These are phyloP conservation scores for Kwoniella sp. DNA, from an alignment of 768 basidiomycete genomes.

Conservation along the genomic window DNA sequence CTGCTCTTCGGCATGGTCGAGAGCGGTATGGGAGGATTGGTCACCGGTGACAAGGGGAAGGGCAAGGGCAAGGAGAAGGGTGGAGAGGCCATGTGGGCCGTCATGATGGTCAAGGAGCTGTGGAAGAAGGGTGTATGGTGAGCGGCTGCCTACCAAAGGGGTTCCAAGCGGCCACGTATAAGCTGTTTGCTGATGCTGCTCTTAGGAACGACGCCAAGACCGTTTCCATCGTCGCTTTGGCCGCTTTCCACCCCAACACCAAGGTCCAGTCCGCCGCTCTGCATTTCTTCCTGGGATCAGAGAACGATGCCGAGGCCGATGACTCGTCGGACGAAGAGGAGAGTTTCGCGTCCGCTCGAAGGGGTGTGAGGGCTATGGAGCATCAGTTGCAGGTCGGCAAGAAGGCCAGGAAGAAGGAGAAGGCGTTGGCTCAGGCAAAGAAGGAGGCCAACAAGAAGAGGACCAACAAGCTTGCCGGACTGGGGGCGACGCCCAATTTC, in stretches of 20 bases:
- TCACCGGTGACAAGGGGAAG: constrained; percentile 72
- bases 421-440: constrained; percentile 57
- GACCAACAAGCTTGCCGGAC: constrained; percentile 48
- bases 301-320: constrained; percentile 64
- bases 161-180: background rate
- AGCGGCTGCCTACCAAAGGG: constrained; percentile 16
- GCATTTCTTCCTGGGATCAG: constrained; percentile 93
- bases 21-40: constrained; percentile 76
- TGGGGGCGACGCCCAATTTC: constrained; percentile 61
- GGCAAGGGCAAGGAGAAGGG: constrained; percentile 52
- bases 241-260: constrained; percentile 84
- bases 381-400: constrained; percentile 54
- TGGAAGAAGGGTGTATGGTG: constrained; percentile 89
- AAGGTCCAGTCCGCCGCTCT: constrained; percentile 93
- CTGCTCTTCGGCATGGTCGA: constrained; percentile 96
- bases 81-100: constrained; percentile 96
- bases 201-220: constrained; percentile 81
- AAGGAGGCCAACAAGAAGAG: constrained; percentile 60
- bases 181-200: background rate
- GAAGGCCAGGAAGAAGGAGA: constrained; percentile 70
- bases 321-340: constrained; percentile 69
- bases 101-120: constrained; percentile 84
- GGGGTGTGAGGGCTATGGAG: constrained; percentile 68
- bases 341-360: constrained; percentile 53
- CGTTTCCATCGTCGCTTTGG: constrained; percentile 83